Base-by-base conservation (phyloP, 2,329 filamentous ascomycete genomes). In the Pseudocercospora fijiensis region DNA sequence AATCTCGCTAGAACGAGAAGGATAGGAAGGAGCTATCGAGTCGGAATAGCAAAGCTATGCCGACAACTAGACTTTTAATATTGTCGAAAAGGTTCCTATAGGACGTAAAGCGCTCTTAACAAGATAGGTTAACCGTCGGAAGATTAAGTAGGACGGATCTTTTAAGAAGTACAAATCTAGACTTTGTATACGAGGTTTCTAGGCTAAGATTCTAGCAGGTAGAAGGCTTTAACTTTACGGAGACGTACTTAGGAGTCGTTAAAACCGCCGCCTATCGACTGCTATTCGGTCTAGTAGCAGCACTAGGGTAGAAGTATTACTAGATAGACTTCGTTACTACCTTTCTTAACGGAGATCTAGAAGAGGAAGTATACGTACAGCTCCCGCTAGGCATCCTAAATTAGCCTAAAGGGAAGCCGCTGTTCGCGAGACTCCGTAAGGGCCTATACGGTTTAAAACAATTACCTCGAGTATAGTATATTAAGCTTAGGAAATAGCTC, bases 291-390 rank as follows among this genome's bases (percentile, higher is more conserved):
- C 13, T 57, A 2, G 18, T 33, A 27, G 27, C 22, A 16, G 24
- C 20, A 22, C 7, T 37, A n/a, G 22, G 13, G 7, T 57, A 57
- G 53, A 57, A 33, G 27, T 57, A 37, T 37, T 57, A 57, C 20
- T 57, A 57, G 30, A 57, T 57, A 57, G 53, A 57, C 22, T 33
- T 57, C 10, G 28, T 57, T 57, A 57, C 27, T 33, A 24, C 9
- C 13, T 57, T 57, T 11, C 30, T 57, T 30, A 57, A 57, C 20
- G 20, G 53, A 16, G 18, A 30, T 13, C 10, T 57, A 33, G 10
- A 57, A 10, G n/a, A 57, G 11, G 53, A 57, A 37, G 22, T 57
- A 9, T 57, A 57, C 20, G 20, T 57, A 18, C n/a, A 22, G 20
- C 30, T 57, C 4, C 53, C 20, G 22, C 30, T 27, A 57, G 24